Evolutionary conservation across 768 basidiomycete genomes (phyloP), one percentile per base, ranked within the genome.

Genomic region (Panaeolus papilionaceus): DNA sequence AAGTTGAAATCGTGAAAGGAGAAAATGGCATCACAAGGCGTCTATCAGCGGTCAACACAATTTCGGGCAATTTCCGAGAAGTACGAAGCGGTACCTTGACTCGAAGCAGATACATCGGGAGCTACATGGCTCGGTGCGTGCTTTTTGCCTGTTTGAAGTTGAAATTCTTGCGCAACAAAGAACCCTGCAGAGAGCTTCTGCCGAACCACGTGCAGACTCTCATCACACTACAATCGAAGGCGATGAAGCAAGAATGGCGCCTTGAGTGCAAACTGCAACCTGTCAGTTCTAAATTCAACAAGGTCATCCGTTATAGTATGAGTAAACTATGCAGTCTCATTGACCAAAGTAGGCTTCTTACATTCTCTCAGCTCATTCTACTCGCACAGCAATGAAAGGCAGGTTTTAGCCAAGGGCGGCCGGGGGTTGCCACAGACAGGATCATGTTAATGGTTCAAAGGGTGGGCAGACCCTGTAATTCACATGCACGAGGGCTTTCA

Each of bases 51-150:
- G 47, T 51, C 47, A 51, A 20, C 47, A 18, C 47, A 26, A 18
- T 26, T 51, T 51, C 47, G 20, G 47, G 47, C 47, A 51, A 51
- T 51, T 51, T 51, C 47, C 47, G 47, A 51, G 47, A 51, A 51
- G 47, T 23, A 51, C 47, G 20, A 23, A 51, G 20, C 26, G 4
- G 47, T 51, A 51, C 47, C 47, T 42, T 42, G 42, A 0, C 42
- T 51, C 47, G 47, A 51, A 26, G 47, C 47, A 51, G 47, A 51
- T 51, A 20, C 47, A 51, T 51, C 47, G 47, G 47, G 47, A 51
- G 20, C 12, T 23, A 33, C 33, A 33, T 33, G 5, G 33, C 33
- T 10, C 20, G 47, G 47, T 51, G 47, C 47, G 47, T 51, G 47
- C 47, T 23, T 51, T 51, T 51, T 26, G 47, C 47, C 47, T 51